Evolutionary conservation across 73 alveolate genomes (phyloP).

Genomic region (Breviolum minutum): DNA sequence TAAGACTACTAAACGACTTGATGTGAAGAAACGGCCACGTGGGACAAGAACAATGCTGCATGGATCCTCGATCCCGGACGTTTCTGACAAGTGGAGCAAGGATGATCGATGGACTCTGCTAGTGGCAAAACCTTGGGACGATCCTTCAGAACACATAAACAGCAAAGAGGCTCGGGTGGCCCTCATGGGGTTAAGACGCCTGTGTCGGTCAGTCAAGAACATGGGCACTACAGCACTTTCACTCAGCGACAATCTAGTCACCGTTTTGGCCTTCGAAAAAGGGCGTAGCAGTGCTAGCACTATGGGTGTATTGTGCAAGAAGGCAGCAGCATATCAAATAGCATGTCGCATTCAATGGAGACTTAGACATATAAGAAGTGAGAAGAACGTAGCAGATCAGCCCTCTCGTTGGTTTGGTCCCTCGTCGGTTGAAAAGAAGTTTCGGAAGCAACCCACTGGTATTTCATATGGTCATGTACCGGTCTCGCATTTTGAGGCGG

Average conservation of each 20-base stretch:
- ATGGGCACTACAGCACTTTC: not conserved
- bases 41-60: not conserved
- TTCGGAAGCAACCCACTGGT: not conserved
- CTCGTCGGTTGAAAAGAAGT: not conserved
- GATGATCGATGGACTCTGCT: not conserved
- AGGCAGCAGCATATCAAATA: conserved; percentile 11
- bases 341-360: not conserved
- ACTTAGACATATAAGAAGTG: not conserved
- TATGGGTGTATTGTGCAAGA: not conserved
- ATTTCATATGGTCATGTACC: not conserved
- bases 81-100: not conserved
- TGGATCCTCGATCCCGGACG: not conserved
- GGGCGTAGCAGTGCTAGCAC: not conserved
- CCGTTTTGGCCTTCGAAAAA: not conserved
- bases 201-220: not conserved
- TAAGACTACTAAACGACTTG: not conserved
- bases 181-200: not conserved
- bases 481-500: not conserved
- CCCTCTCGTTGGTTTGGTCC: not conserved
- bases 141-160: not conserved
- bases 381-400: not conserved
- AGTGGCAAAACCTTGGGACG: not conserved
- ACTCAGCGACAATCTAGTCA: not conserved
- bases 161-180: not conserved
- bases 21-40: not conserved